Conservation (phyloP, 1,284 basidiomycete species). For the Uromyces viciae-fabae region DNA sequence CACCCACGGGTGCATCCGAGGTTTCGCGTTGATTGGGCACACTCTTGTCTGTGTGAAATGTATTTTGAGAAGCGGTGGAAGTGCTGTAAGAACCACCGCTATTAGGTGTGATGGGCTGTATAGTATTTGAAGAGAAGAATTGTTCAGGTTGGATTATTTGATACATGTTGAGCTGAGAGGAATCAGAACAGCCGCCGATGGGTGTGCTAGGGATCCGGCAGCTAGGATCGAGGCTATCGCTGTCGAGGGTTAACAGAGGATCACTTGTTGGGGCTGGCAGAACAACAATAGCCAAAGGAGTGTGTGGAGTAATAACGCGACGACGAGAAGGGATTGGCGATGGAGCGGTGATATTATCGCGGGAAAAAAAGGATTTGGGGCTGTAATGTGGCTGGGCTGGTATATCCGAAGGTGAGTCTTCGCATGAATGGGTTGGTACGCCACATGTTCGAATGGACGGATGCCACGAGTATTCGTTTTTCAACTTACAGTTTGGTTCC, state of each 20-base stretch:
- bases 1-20: conserved; percentile 30
- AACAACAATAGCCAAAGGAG: conserved; percentile 32
- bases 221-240: conserved; percentile 15
- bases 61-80: background rate
- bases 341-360: conserved; percentile 2
- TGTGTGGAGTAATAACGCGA: conserved; percentile 26
- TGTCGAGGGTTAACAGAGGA: conserved; percentile 3
- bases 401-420: background rate
- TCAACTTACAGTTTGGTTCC: background rate
- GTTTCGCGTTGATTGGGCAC: background rate
- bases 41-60: conserved; percentile 27
- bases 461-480: background rate
- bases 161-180: conserved; percentile 21
- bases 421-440: conserved; percentile 5
- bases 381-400: background rate
- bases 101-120: background rate
- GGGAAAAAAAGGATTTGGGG: background rate
- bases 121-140: conserved; percentile 35
- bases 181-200: conserved; percentile 3
- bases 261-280: conserved; percentile 11
- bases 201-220: conserved; percentile 1
- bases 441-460: conserved; percentile 10
- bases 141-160: conserved; percentile 39
- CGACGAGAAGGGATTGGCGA: conserved; percentile 24
- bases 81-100: background rate